Evolutionary conservation across 345 rosid species (phyloP), one percentile per base, ranked within the genome.

Genomic region (Excoecaria cochinchinensis): DNA sequence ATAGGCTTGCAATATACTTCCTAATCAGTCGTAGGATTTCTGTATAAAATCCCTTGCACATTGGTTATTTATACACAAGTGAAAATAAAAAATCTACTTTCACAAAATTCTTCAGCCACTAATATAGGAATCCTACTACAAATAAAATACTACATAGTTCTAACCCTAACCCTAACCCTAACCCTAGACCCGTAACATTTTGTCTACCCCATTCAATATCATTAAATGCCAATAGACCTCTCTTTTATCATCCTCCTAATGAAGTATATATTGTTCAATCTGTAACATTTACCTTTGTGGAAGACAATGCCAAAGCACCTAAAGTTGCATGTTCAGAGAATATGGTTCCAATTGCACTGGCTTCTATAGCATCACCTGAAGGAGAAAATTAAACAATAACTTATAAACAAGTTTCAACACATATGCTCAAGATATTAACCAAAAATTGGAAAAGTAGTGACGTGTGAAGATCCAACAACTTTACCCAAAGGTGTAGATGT

Each of bases 401-500:
- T 64, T 39, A 39, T 58, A 71, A 6, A 56, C 21, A 67, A 75
- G 58, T 67, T 14, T 40, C 10, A 47, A 60, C 62, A 59, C 46
- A 58, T 11, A 60, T 21, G 15, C 47, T 12, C 61, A 69, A 73
- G 44, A 65, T 55, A 50, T 25, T 14, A 36, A 76, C 36, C 21
- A 15, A 24, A 59, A 63, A 21, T 65, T 64, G 7, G 50, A 70
- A 52, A 56, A 71, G 58, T 68, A 77, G 72, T 21, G 80, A 71
- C 31, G 62, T 55, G 67, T 63, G 61, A 42, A 77, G 63, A 70
- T 73, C 70, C 56, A 65, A 73, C 40, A 58, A 74, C 72, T 19
- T 85, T 87, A 95, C 99, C 99, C 73, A 95, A 75, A 66, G 92
- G 91, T 21, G 99, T 95, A 31, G 98, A 95, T 47, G 97, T 95